Conservation (phyloP, 805 yeast species). For the Metschnikowia amazonensis region DNA sequence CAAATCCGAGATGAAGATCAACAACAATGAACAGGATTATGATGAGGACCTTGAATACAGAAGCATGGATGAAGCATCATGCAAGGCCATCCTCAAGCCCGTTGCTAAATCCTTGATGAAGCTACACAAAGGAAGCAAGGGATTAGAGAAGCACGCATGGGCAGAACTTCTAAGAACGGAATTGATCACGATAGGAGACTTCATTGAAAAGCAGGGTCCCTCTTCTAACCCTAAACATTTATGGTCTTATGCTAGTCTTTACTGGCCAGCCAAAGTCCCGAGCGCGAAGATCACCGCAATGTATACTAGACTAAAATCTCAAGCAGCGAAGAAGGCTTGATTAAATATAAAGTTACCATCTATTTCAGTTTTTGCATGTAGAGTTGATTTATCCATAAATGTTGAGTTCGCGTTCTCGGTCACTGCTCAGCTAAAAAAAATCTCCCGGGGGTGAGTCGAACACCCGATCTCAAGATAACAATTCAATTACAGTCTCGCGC, state of each 20-base stretch:
- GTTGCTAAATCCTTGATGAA: slow-evolving; percentile 63
- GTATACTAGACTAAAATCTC: slow-evolving; percentile 58
- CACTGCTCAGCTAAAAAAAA: slow-evolving; percentile 12
- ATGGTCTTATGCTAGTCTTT: slow-evolving; percentile 80
- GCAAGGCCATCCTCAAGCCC: slow-evolving; percentile 59
- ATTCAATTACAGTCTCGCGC: slow-evolving; percentile 41
- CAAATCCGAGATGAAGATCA: slow-evolving; percentile 13
- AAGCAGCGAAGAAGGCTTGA: slow-evolving; percentile 14
- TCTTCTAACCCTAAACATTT: slow-evolving; percentile 55
- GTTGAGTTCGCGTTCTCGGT: no score
- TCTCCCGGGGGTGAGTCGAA: slow-evolving; percentile 46
- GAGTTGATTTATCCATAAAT: no score
- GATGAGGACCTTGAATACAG: slow-evolving; percentile 52
- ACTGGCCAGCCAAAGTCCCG: slow-evolving; percentile 86
- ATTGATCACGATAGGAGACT: slow-evolving; percentile 68
- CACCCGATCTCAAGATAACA: slow-evolving; percentile 44
- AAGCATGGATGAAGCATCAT: slow-evolving; percentile 71
- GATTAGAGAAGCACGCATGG: slow-evolving; percentile 74
- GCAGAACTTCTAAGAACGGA: slow-evolving; percentile 66
- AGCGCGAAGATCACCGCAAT: slow-evolving; percentile 68
- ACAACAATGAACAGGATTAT: slow-evolving; percentile 25
- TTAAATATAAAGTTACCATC: background rate
- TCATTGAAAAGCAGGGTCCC: slow-evolving; percentile 36
- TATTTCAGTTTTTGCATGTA: background rate
- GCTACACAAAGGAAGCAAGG: slow-evolving; percentile 67